Evolutionary conservation across 768 basidiomycete genomes (phyloP).

Genomic region (Collybia sp.): DNA sequence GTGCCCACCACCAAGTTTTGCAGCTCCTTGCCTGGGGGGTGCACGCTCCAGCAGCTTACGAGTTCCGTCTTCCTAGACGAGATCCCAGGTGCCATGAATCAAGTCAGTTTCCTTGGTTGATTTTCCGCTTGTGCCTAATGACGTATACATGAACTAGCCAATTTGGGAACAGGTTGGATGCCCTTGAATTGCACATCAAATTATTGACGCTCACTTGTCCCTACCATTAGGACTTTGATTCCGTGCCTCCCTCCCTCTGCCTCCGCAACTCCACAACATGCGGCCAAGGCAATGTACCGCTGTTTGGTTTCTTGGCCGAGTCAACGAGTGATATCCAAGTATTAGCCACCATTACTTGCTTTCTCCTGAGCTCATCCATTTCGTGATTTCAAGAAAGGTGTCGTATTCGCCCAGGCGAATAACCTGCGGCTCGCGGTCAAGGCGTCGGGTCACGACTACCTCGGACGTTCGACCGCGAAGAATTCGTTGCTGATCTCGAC

Average conservation of each 20-base stretch:
- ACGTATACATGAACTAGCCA: slow-evolving; percentile 1
- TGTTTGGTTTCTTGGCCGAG: slow-evolving; percentile 23
- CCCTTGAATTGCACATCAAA: neutral
- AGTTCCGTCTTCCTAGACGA: slow-evolving; percentile 13
- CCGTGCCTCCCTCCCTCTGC: slow-evolving; percentile 20
- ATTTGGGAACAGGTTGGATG: slow-evolving; percentile 11
- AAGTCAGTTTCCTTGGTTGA: slow-evolving; percentile 4
- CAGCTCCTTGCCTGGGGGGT: slow-evolving; percentile 4
- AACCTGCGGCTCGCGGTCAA: slow-evolving; percentile 27
- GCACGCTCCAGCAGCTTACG: slow-evolving; percentile 4
- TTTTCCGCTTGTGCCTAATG: no score
- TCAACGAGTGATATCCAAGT: slow-evolving; percentile 24
- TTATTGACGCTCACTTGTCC: neutral
- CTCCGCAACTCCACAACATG: slow-evolving; percentile 16
- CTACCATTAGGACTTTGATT: slow-evolving; percentile 16
- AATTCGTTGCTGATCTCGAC: slow-evolving; percentile 26
- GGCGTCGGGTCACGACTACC: slow-evolving; percentile 25
- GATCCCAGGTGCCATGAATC: slow-evolving; percentile 15
- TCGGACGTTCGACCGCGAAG: slow-evolving; percentile 29
- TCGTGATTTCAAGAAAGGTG: slow-evolving; percentile 16
- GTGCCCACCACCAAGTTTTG: slow-evolving; percentile 18
- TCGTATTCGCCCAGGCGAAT: slow-evolving; percentile 20
- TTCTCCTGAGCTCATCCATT: neutral
- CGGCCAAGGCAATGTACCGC: slow-evolving; percentile 25
- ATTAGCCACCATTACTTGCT: neutral